phyloP scores from a whole-genome alignment of 257 asterid genomes.

The Scutellaria galericulata region DNA sequence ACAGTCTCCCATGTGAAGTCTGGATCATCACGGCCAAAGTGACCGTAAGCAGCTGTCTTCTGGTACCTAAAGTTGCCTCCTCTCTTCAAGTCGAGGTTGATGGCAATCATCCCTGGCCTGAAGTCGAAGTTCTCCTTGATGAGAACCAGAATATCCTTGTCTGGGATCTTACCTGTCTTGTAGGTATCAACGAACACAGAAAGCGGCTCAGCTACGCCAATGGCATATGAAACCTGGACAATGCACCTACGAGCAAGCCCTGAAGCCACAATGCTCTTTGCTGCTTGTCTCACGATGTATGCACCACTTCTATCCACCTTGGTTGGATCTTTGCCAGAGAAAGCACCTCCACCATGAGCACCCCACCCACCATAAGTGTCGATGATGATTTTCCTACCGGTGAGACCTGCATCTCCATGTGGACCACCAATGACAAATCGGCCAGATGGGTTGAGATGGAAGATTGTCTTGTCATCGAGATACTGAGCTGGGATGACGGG shows the following conservation, averaged over 20 bases:
- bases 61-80: constrained; percentile 76
- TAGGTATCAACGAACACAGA: constrained; percentile 70
- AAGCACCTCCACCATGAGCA: constrained; percentile 80
- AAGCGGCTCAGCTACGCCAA: constrained; percentile 77
- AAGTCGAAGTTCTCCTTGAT: constrained; percentile 71
- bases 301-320: constrained; percentile 83
- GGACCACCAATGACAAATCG: constrained; percentile 75
- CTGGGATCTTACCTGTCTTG: constrained; percentile 68
- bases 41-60: constrained; percentile 81
- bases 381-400: constrained; percentile 65
- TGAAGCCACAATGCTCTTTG: constrained; percentile 72
- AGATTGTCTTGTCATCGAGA: constrained; percentile 70
- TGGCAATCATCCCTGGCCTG: constrained; percentile 83
- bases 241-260: constrained; percentile 78
- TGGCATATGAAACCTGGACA: constrained; percentile 71
- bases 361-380: constrained; percentile 84
- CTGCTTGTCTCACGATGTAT: constrained; percentile 70
- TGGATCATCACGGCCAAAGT: constrained; percentile 69
- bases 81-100: constrained; percentile 66
- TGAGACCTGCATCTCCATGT: constrained; percentile 74
- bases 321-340: constrained; percentile 73
- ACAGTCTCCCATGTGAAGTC: constrained; percentile 82
- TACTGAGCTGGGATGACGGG: constrained; percentile 66
- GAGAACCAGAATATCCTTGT: constrained; percentile 61
- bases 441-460: constrained; percentile 76